phyloP scores from a whole-genome alignment of 441 rosid genomes.

The Melastoma candidum region DNA sequence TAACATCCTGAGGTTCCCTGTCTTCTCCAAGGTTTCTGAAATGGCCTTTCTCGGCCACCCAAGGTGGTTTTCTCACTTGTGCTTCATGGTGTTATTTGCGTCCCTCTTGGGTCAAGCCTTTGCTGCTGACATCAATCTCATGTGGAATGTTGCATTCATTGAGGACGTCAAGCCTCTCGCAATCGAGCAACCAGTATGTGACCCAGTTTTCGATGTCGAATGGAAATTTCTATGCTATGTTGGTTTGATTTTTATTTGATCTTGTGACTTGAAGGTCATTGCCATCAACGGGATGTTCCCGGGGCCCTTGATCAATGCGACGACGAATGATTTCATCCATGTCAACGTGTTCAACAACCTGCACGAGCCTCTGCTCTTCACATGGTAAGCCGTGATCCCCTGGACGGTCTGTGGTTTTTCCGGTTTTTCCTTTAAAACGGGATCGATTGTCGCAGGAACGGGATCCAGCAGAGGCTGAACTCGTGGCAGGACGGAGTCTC shows the following conservation, averaged over 20 bases:
- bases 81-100: background rate
- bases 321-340: slow-evolving; percentile 33
- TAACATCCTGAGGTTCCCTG: background rate
- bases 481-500: slow-evolving; percentile 27
- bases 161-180: slow-evolving; percentile 17
- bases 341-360: slow-evolving; percentile 34
- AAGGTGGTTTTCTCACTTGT: background rate
- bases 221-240: background rate
- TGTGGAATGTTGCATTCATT: slow-evolving; percentile 36
- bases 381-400: slow-evolving; percentile 25
- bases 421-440: background rate
- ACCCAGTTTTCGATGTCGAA: background rate
- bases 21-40: background rate
- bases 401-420: too few relatives aligned
- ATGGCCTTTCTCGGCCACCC: background rate
- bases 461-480: slow-evolving; percentile 21
- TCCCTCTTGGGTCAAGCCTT: background rate
- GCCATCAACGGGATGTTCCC: slow-evolving; percentile 53
- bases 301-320: slow-evolving; percentile 43
- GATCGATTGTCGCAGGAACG: slow-evolving; percentile 18
- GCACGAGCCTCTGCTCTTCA: slow-evolving; percentile 46
- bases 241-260: background rate
- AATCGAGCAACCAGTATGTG: slow-evolving; percentile 27
- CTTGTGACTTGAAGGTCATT: slow-evolving; percentile 25
- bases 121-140: slow-evolving; percentile 25